These are phyloP conservation scores for Dactylis glomerata DNA, from an alignment of 176 grass and related monocot species.

Conservation along the genomic window DNA sequence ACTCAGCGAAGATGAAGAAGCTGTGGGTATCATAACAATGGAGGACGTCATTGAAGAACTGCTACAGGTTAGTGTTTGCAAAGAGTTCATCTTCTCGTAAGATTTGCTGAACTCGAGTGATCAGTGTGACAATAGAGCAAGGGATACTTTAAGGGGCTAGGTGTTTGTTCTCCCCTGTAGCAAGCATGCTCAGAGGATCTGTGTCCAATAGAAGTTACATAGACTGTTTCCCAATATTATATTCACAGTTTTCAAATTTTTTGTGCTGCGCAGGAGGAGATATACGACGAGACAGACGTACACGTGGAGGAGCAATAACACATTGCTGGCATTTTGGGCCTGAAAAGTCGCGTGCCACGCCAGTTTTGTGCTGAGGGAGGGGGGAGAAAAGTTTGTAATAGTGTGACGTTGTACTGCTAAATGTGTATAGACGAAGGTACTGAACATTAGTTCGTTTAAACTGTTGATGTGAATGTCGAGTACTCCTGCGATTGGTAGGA, in stretches of 20 bases:
- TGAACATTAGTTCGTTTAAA: background rate
- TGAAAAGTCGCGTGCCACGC: background rate
- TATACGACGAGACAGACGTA: constrained; percentile 92
- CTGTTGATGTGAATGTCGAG: background rate
- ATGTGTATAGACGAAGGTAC: background rate
- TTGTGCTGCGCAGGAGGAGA: constrained; percentile 65
- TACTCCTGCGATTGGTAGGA: background rate
- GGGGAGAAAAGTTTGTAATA: background rate
- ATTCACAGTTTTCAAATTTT: background rate
- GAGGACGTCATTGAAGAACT: constrained; percentile 99
- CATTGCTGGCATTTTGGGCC: background rate
- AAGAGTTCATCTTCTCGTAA: background rate
- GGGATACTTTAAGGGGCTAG: background rate
- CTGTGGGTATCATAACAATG: constrained; percentile 92
- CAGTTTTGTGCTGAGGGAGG: background rate
- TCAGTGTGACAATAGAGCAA: background rate
- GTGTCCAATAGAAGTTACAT: background rate
- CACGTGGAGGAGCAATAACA: constrained; percentile 56
- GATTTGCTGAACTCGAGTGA: background rate
- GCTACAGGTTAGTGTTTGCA: constrained; percentile 61
- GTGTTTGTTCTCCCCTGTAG: background rate
- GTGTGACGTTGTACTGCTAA: background rate
- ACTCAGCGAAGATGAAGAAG: constrained; percentile 78
- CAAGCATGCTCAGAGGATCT: background rate
- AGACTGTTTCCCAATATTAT: background rate